A percentile compares a stretch with the other conserved stretches of the same genome.
phyloP scores from a whole-genome alignment of 1,284 basidiomycete genomes.

The Ustilago bromivora region DNA sequence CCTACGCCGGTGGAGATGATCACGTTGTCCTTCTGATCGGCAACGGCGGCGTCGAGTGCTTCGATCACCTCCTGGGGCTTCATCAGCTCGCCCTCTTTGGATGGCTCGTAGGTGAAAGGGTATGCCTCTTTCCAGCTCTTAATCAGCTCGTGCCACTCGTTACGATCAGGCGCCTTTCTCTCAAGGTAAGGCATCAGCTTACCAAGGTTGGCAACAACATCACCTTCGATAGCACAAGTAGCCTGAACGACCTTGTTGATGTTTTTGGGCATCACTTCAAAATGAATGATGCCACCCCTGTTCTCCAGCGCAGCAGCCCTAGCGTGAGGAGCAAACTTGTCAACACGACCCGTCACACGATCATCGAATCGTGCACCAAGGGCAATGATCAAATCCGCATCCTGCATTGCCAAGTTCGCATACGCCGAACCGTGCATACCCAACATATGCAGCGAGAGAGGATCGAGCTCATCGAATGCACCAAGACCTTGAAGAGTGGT shows the following conservation, averaged over 20 bases:
- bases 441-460: conserved; percentile 91
- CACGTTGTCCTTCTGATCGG: conserved; percentile 84
- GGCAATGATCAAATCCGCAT: conserved; percentile 96
- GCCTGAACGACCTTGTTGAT: conserved; percentile 99
- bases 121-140: conserved; percentile 86
- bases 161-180: conserved; percentile 70
- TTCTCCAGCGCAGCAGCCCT: conserved; percentile 86
- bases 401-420: conserved; percentile 96
- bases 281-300: conserved; percentile 96
- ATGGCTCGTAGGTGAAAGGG: conserved; percentile 88
- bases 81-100: conserved; percentile 77
- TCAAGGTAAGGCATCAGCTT: conserved; percentile 79
- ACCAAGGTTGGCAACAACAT: conserved; percentile 86
- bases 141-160: conserved; percentile 79
- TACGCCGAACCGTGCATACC: conserved; percentile 99
- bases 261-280: conserved; percentile 98
- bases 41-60: conserved; percentile 79
- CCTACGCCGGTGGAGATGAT: conserved; percentile 94
- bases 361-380: conserved; percentile 97
- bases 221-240: conserved; percentile 90
- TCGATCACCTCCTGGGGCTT: conserved; percentile 98
- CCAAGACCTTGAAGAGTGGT: conserved; percentile 97
- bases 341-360: conserved; percentile 93
- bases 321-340: conserved; percentile 90
- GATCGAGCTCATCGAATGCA: conserved; percentile 89